A percentile compares a stretch with the other conserved stretches of the same genome.
These are phyloP conservation scores for Neurospora sp. DNA, from an alignment of 495 filamentous ascomycete species.

Conservation along the genomic window DNA sequence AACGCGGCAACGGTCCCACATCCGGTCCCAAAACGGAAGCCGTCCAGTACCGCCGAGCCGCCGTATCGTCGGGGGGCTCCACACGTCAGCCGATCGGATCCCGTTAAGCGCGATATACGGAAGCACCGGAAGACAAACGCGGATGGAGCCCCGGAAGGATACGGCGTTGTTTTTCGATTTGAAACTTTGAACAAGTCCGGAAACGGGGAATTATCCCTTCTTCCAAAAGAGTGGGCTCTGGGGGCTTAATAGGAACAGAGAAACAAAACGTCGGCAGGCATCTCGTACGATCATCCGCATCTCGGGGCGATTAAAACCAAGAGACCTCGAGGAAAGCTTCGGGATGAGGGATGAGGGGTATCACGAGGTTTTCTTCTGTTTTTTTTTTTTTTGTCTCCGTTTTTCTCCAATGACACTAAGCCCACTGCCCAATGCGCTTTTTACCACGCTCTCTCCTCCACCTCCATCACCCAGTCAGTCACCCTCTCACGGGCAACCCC, in stretches of 20 bases:
- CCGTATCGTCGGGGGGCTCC: background rate
- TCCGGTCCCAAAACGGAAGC: background rate
- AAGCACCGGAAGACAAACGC: background rate
- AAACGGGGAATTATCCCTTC: background rate
- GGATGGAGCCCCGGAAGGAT: too few species aligned
- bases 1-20: background rate
- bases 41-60: background rate
- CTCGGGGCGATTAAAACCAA: too few species aligned
- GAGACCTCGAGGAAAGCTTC: too few species aligned
- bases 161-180: too few species aligned
- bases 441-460: background rate
- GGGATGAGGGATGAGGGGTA: constrained; percentile 1
- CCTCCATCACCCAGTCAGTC: too few species aligned
- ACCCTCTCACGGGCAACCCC: background rate
- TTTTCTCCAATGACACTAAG: background rate
- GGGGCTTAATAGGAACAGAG: background rate
- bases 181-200: background rate
- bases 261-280: background rate
- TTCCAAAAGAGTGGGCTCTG: background rate
- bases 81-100: background rate
- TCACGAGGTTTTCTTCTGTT: constrained; percentile 9
- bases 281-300: background rate
- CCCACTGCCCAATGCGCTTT: background rate
- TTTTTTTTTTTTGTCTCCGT: background rate
- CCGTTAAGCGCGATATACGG: background rate